Conservation (phyloP, 306 rosid genomes). For the Fragaria vesca region DNA sequence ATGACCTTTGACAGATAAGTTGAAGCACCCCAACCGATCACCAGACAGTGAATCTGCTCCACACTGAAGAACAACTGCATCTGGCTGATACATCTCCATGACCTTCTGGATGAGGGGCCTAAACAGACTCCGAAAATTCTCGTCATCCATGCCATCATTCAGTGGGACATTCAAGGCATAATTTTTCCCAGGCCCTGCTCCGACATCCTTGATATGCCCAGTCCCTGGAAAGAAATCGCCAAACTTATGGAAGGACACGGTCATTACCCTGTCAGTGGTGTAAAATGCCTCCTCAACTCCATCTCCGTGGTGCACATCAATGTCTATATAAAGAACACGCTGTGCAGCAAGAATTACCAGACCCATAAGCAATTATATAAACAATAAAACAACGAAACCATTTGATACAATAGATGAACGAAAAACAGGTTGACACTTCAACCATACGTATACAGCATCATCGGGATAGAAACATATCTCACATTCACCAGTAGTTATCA, state of each 20-base stretch:
- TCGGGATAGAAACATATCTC: not conserved
- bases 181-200: conserved; percentile 69
- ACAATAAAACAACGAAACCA: not conserved
- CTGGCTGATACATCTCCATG: conserved; percentile 83
- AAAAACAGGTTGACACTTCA: not conserved
- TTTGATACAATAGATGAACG: not conserved
- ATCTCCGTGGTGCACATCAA: conserved; percentile 93
- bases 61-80: conserved; percentile 87
- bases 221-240: conserved; percentile 95
- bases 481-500: not conserved
- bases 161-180: conserved; percentile 83
- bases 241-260: conserved; percentile 82
- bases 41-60: conserved; percentile 93
- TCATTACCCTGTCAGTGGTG: conserved; percentile 92
- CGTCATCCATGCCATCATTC: conserved; percentile 86
- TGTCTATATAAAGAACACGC: conserved; percentile 86
- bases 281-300: conserved; percentile 99
- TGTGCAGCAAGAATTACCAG: conserved; percentile 32
- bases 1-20: conserved; percentile 86
- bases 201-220: conserved; percentile 73
- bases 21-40: conserved; percentile 90
- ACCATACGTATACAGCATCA: not conserved
- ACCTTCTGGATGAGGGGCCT: conserved; percentile 71
- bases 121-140: conserved; percentile 68
- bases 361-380: not conserved